These are phyloP conservation scores for Mycena leptocephala DNA, from an alignment of 768 basidiomycete species.

Conservation along the genomic window DNA sequence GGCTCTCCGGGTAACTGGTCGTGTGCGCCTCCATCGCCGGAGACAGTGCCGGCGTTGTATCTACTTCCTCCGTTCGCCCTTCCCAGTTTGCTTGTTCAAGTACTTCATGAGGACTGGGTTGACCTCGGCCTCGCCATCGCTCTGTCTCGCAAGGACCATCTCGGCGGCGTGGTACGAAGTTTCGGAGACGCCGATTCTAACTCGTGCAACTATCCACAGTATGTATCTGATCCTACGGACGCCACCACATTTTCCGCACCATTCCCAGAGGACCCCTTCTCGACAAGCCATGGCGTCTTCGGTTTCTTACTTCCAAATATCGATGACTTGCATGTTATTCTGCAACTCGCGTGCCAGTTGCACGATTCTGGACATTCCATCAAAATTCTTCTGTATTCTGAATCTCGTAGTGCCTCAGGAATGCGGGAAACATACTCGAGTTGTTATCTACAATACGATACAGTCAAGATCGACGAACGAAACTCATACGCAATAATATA, in stretches of 20 bases:
- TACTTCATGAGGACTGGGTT: slow-evolving; percentile 40
- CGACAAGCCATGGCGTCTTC: slow-evolving; percentile 42
- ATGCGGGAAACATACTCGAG: slow-evolving; percentile 3
- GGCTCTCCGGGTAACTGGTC: slow-evolving; percentile 43
- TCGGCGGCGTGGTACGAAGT: slow-evolving; percentile 36
- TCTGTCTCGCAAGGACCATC: slow-evolving; percentile 39
- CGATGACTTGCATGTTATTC: slow-evolving; percentile 52
- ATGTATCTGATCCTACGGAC: not conserved
- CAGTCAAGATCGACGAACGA: not conserved
- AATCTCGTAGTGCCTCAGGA: slow-evolving; percentile 3
- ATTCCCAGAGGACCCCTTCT: not conserved
- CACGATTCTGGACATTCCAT: slow-evolving; percentile 47
- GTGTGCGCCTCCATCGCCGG: slow-evolving; percentile 49
- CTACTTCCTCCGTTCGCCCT: slow-evolving; percentile 77
- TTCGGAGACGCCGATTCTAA: slow-evolving; percentile 31
- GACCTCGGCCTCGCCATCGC: slow-evolving; percentile 34
- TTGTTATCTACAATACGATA: slow-evolving; percentile 41
- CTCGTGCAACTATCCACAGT: slow-evolving; percentile 15
- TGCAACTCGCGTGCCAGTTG: slow-evolving; percentile 55
- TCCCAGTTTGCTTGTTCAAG: slow-evolving; percentile 50
- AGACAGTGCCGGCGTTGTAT: slow-evolving; percentile 60
- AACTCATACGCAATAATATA: slow-evolving; percentile 25
- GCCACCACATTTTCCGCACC: slow-evolving; percentile 11
- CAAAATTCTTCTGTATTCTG: slow-evolving; percentile 49
- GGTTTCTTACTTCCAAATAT: slow-evolving; percentile 52